These are phyloP conservation scores for Eucommia ulmoides DNA, from an alignment of 257 asterid genomes.

Conservation along the genomic window DNA sequence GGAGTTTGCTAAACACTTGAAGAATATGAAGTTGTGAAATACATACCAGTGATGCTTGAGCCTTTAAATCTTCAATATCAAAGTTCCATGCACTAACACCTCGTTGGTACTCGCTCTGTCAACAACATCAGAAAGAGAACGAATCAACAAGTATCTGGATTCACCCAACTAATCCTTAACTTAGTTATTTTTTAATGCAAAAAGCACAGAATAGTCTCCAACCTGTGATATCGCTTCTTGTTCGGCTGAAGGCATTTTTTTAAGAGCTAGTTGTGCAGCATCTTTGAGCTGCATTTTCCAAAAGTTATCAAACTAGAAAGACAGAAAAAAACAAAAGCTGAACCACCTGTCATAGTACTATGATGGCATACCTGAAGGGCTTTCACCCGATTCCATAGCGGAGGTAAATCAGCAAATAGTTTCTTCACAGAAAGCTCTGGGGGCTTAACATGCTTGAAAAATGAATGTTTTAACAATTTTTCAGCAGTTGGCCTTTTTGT, in stretches of 20 bases:
- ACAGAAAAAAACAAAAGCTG: slow-evolving; percentile 10
- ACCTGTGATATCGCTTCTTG: slow-evolving; percentile 98
- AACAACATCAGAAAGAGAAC: slow-evolving; percentile 8
- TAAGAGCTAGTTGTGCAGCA: slow-evolving; percentile 95
- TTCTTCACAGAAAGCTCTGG: slow-evolving; percentile 84
- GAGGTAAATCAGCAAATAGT: slow-evolving; percentile 82
- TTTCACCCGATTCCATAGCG: slow-evolving; percentile 87
- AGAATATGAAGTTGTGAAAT: background rate
- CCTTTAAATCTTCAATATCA: slow-evolving; percentile 88
- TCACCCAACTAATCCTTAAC: no score
- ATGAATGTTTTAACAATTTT: slow-evolving; percentile 80
- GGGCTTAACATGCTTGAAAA: slow-evolving; percentile 86
- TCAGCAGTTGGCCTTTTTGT: slow-evolving; percentile 98
- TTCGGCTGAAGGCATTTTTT: slow-evolving; percentile 84
- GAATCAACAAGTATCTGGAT: no score
- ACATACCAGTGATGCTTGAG: slow-evolving; percentile 88
- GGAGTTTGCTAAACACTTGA: background rate
- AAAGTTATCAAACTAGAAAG: no score
- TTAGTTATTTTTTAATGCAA: no score
- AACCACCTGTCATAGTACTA: slow-evolving; percentile 9
- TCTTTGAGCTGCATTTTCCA: slow-evolving; percentile 82
- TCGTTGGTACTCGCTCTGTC: slow-evolving; percentile 93
- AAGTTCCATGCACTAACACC: slow-evolving; percentile 99
- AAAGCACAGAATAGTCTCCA: slow-evolving; percentile 7
- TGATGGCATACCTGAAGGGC: slow-evolving; percentile 64